Evolutionary conservation across 2,329 filamentous ascomycete species (phyloP), one percentile per base, ranked within the genome.

Genomic region (Epichloe amarillans): DNA sequence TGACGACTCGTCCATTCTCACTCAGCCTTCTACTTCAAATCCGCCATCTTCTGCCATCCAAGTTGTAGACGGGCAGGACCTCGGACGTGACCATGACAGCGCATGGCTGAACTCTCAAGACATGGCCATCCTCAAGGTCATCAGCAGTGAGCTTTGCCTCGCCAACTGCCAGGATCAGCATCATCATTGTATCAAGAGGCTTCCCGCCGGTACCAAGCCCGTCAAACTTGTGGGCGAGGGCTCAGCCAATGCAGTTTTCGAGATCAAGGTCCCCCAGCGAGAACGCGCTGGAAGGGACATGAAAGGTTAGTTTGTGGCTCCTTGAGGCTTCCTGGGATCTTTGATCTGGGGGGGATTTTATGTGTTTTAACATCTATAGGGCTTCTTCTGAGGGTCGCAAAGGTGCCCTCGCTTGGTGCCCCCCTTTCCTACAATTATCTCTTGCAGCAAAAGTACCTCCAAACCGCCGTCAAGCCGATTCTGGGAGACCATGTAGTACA

Each of bases 161-260:
- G 46, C 46, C 30, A 42, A 49, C 42, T 46, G 46, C 41, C 39
- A 23, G 23, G 39, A 42, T 35, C 47, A 44, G 42, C 47, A 52
- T 10, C 49, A 50, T n/a, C 44, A 52, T 21, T 50, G 50, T 35
- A 21, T 68, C 50, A 67, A 62, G 54, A 59, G 59, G 19, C 62
- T 69, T 5, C 66, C 67, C 26, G 55, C 53, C 43, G 65, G 64
- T 33, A 62, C 64, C 39, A 63, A 58, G 26, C 64, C 66, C 14
- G 55, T 66, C 47, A 62, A 64, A 49, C 69, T 79, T 52, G 66
- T 80, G 21, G 76, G 74, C 26, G 86, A 93, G 64, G 87, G 86
- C 23, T 82, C 84, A 23, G 86, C 87, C 49, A 91, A 93, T 64
- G 76, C 84, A 48, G 83, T 90, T 55, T 89, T 86, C 60, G 75